phyloP scores from a whole-genome alignment of 495 filamentous ascomycete species.

The Aspergillus ellipticus region DNA sequence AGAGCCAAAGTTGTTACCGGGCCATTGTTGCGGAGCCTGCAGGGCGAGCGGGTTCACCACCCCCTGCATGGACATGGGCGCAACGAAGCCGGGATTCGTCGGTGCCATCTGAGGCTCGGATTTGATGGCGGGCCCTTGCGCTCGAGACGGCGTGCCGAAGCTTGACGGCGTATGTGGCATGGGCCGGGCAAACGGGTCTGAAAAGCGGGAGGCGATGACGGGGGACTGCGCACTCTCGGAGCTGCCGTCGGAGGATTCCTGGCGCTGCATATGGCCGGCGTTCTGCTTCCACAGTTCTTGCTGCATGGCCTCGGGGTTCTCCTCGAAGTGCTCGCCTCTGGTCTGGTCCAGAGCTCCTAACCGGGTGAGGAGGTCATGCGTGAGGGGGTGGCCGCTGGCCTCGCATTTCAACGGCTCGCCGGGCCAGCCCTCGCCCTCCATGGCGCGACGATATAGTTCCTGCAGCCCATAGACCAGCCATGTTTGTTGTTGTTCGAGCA shows the following conservation, averaged over 20 bases:
- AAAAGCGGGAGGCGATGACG: constrained; percentile 29
- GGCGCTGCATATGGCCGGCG: constrained; percentile 45
- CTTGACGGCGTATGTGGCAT: constrained; percentile 38
- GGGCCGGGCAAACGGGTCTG: constrained; percentile 33
- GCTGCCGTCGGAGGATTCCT: constrained; percentile 50
- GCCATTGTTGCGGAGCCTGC: constrained; percentile 33
- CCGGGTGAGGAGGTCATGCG: constrained; percentile 60
- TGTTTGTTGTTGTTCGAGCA: constrained; percentile 66
- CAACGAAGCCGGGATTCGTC: constrained; percentile 15
- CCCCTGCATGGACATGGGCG: constrained; percentile 30
- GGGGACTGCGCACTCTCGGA: constrained; percentile 52
- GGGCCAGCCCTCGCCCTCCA: constrained; percentile 50
- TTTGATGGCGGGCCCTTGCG: constrained; percentile 27
- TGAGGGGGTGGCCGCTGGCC: constrained; percentile 57
- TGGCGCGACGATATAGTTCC: constrained; percentile 54
- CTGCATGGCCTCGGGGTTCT: constrained; percentile 52
- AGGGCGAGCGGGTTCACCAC: constrained; percentile 41
- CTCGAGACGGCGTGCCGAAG: constrained; percentile 31
- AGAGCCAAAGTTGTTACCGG: constrained; percentile 24
- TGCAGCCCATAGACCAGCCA: constrained; percentile 61
- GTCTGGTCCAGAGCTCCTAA: constrained; percentile 51
- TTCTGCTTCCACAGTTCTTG: constrained; percentile 49
- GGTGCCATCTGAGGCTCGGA: constrained; percentile 25
- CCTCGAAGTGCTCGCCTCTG: constrained; percentile 57
- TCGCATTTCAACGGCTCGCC: constrained; percentile 51